Percentiles rank a stretch among this genome's conserved stretches.
phyloP scores from a whole-genome alignment of 257 asterid species.

The Orobanche coerulescens region DNA sequence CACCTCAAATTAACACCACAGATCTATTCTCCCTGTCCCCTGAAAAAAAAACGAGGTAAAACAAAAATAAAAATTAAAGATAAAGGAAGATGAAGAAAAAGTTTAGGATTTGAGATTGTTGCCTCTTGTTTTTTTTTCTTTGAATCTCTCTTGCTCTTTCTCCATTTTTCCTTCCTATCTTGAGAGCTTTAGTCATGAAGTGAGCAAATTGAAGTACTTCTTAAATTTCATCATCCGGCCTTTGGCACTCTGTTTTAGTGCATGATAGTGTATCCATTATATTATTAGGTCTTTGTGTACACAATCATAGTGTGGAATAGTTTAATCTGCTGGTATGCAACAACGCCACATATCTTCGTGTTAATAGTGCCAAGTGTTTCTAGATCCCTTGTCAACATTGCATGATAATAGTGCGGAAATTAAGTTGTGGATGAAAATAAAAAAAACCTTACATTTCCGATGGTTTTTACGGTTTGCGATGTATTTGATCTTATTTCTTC shows the following conservation, averaged over 20 bases:
- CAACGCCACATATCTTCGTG: not conserved
- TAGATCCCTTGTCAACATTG: constrained; percentile 7
- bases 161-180: not conserved
- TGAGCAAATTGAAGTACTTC: constrained; percentile 5
- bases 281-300: not conserved
- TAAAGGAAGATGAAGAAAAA: not conserved
- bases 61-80: not conserved
- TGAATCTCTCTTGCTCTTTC: not conserved
- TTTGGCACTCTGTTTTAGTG: constrained; percentile 14
- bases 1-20: not conserved
- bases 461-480: constrained; percentile 9
- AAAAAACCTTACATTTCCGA: not conserved
- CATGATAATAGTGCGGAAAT: constrained; percentile 11
- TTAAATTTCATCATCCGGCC: constrained; percentile 5
- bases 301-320: not conserved
- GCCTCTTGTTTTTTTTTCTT: not conserved
- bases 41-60: not conserved
- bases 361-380: constrained; percentile 2
- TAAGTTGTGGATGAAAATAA: constrained; percentile 11
- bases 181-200: constrained; percentile 12
- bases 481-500: constrained; percentile 24
- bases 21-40: not conserved
- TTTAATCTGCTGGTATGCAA: constrained; percentile 7
- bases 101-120: not conserved
- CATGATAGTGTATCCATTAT: constrained; percentile 2